phyloP scores from a whole-genome alignment of 1,284 basidiomycete species.

The Sporisorium scitamineum region DNA sequence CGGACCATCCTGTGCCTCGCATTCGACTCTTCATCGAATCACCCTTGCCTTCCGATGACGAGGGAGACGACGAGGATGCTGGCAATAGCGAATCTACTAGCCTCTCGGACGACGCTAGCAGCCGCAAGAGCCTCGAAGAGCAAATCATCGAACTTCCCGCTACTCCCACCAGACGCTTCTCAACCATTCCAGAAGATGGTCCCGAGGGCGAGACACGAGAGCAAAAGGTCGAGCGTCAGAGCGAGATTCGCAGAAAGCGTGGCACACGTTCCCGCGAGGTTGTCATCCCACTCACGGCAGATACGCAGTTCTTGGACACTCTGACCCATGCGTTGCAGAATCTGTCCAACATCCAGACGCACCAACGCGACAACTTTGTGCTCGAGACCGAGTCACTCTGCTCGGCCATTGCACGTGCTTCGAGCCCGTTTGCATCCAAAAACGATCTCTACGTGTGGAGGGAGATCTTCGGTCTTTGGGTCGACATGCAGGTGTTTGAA shows the following conservation, averaged over 20 bases:
- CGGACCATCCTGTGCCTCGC: conserved; percentile 67
- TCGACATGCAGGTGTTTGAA: conserved; percentile 89
- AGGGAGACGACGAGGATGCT: conserved; percentile 26
- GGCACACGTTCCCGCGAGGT: conserved; percentile 68
- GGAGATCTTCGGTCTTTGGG: conserved; percentile 87
- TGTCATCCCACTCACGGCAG: conserved; percentile 83
- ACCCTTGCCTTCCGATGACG: conserved; percentile 58
- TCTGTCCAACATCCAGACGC: conserved; percentile 77
- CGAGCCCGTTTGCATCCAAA: conserved; percentile 68
- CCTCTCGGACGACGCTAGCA: conserved; percentile 34
- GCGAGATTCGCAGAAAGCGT: conserved; percentile 41
- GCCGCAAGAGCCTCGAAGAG: conserved; percentile 46
- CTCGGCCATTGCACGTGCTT: conserved; percentile 71
- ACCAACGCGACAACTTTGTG: conserved; percentile 77
- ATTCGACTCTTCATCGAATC: conserved; percentile 68
- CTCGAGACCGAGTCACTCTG: conserved; percentile 77
- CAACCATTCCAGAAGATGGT: conserved; percentile 46
- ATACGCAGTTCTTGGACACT: conserved; percentile 83
- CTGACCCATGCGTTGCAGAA: conserved; percentile 79
- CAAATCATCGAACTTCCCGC: conserved; percentile 49
- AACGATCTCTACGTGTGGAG: conserved; percentile 91
- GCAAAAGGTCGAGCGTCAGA: conserved; percentile 42
- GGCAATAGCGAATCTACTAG: conserved; percentile 14
- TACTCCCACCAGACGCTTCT: conserved; percentile 27
- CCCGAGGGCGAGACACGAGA: conserved; percentile 48